Evolutionary conservation across 139 green algal genomes (phyloP), one percentile per base, ranked within the genome.

Genomic region (Tetratostichococcus sp.): DNA sequence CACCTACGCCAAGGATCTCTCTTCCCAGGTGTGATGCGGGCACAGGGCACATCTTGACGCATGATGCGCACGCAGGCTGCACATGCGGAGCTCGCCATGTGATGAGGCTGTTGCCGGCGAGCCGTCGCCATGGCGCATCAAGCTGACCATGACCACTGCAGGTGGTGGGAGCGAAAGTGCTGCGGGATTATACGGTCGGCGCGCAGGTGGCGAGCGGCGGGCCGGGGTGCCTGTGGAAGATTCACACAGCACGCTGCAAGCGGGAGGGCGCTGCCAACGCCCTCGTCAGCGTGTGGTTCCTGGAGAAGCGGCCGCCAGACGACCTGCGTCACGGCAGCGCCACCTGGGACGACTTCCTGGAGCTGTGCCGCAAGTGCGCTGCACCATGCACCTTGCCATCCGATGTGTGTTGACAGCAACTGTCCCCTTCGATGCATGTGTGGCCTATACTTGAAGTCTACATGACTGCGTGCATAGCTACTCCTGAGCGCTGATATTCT

Each of bases 231-330:
- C 42, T 82, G 17, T 88, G 84, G 84, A 69, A 69, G 28, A 72
- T 88, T 3, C 81, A 76, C 58, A 42, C 75, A 0, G 78, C 72
- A 17, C 28, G 74, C 23, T 50, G 33, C 35, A 75, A 76, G 30
- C 57, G 26, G 33, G 77, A 87, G 50, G 86, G 82, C 22, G 79
- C 83, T 1, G 75, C 82, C 0, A 70, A 84, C 21, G 76, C 75
- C 1, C 72, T 85, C 31, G 91, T 91, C 1, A 84, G 79, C 35
- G 83, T 91, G 1, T 95, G 91, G 91, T 81, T 93, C 1, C 74
- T 95, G 30, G 88, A 94, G 79, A 95, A 95, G 82, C 72, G 75
- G 1, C 30, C 71, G 23, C 76, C 91, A 8, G 43, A 72, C 19
- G 86, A 91, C 6, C 65, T 58, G 0, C 62, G 65, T 1, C 67